Base-by-base conservation (phyloP, 176 grass and related monocot genomes). In the Aechmea fasciata region DNA sequence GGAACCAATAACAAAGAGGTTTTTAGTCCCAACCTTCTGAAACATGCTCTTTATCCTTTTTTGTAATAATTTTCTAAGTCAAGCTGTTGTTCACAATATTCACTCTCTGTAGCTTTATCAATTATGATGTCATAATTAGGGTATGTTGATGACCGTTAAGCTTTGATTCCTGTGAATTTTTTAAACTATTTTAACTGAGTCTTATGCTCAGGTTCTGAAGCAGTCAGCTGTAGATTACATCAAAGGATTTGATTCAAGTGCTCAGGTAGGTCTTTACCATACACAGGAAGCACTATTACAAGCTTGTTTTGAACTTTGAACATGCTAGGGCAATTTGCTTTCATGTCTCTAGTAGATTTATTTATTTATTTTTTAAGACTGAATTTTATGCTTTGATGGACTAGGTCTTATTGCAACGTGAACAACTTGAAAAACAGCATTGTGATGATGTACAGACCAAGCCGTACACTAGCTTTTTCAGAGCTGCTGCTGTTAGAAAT, bases 381-480 rank as follows among this genome's bases (percentile, higher is more conserved):
- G 12, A 77, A 57, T 48, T 24, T 11, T 22, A 65, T 79, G 41
- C 68, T n/a, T 23, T 82, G 57, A 33, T 69, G 17, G 63, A 78
- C 59, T 75, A 97, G 93, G 84, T 79, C 41, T 71, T 97, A 63
- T 69, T 92, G 76, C 77, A 81, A 81, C 81, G 70, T 73, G 86
- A 90, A 66, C 76, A 85, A 49, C 74, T 97, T 63, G 84, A 90
- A 84, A 79, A 78, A 62, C 86, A 75, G 81, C 67, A 33, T 66
- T 62, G 11, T 48, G 53, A 68, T 74, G 70, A 49, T 69, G 61
- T 68, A 63, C 61, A 74, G 75, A 52, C 71, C 17, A 76, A 75
- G 67, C 20, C 52, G 11, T 78, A 75, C 53, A 69, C 66, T 71
- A 84, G 69, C 71, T 75, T 76, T 83, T 91, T 78, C 51, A 76